These are phyloP conservation scores for Lactifluus piperatus DNA, from an alignment of 768 basidiomycete species.

Conservation along the genomic window DNA sequence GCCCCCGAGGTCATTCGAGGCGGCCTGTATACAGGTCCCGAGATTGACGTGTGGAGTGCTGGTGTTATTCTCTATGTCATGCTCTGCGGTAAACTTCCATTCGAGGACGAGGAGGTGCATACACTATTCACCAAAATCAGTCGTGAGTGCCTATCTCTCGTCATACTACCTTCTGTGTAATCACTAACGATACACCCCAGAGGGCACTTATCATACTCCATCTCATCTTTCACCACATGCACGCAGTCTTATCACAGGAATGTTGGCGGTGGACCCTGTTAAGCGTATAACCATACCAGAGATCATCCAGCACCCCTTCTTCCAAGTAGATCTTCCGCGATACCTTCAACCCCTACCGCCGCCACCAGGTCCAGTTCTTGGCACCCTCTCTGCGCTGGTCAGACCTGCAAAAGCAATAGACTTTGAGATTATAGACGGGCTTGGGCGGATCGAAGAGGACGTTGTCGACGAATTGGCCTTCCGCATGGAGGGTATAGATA, in stretches of 20 bases:
- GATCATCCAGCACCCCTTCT: constrained; percentile 87
- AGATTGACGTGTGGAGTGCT: constrained; percentile 98
- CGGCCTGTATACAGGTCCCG: constrained; percentile 91
- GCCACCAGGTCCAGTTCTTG: constrained; percentile 66
- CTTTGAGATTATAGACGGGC: constrained; percentile 82
- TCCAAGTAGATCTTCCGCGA: constrained; percentile 71
- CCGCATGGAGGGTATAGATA: constrained; percentile 64
- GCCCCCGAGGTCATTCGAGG: constrained; percentile 97
- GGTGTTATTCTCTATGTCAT: constrained; percentile 99
- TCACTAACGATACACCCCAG: constrained; percentile 31
- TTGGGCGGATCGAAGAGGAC: constrained; percentile 88
- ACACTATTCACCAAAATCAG: constrained; percentile 90
- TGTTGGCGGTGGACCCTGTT: constrained; percentile 92
- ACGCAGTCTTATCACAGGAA: constrained; percentile 66
- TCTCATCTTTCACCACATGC: constrained; percentile 74
- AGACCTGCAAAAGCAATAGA: constrained; percentile 56
- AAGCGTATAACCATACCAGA: constrained; percentile 91
- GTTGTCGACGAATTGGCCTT: constrained; percentile 75
- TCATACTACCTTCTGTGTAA: not conserved
- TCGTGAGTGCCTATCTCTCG: constrained; percentile 37
- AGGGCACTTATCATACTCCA: constrained; percentile 83
- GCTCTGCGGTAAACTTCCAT: constrained; percentile 90
- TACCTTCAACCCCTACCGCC: constrained; percentile 84
- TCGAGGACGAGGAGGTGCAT: constrained; percentile 96
- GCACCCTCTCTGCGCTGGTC: constrained; percentile 64